Evolutionary conservation across 2,329 filamentous ascomycete species (phyloP), one percentile per base, ranked within the genome.

Genomic region (Diplodia seriata): DNA sequence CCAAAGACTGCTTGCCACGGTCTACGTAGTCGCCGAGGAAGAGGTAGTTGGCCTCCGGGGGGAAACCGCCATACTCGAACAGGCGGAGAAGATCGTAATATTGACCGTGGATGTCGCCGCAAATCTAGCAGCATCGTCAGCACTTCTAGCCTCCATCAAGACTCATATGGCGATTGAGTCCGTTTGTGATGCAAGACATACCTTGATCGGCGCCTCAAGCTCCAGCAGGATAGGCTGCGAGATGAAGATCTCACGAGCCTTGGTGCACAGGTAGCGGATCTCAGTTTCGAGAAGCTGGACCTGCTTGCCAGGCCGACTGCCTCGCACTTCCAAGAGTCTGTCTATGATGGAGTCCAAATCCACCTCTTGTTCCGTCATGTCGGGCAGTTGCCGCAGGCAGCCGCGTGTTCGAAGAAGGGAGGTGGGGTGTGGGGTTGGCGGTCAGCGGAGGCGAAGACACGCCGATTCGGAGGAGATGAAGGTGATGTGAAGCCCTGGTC

Each of bases 261-360:
- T 98, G 80, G 94, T 97, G 88, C 95, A 99, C 73, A 99, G 89
- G 83, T 89, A 97, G 79, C 94, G 91, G 75, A 99, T 99, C 85
- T 98, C 95, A 70, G 92, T 90, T 83, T 99, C 95, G 73, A 97
- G 86, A 74, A 99, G 88, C 85, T 98, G 94, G 67, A 99, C 95
- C 84, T 98, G 95, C 86, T 99, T 99, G 76, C 95, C 95, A 68
- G 95, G 95, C 78, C 95, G 90, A 87, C 94, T 97, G 80, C 94
- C 95, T 83, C 95, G 91, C 79, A 98, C 95, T 85, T 99, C 95
- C 79, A 98, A 87, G 78, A 99, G 89, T 82, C 95, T 90, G 83
- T 98, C 94, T 86, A 99, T 98, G 89, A 98, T 97, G 78, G 94
- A 97, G 84, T 99, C 95, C 85, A 99, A 88, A 85, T 98, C 94